Evolutionary conservation across 2,329 filamentous ascomycete species (phyloP).

Genomic region (Alternaria viburni): DNA sequence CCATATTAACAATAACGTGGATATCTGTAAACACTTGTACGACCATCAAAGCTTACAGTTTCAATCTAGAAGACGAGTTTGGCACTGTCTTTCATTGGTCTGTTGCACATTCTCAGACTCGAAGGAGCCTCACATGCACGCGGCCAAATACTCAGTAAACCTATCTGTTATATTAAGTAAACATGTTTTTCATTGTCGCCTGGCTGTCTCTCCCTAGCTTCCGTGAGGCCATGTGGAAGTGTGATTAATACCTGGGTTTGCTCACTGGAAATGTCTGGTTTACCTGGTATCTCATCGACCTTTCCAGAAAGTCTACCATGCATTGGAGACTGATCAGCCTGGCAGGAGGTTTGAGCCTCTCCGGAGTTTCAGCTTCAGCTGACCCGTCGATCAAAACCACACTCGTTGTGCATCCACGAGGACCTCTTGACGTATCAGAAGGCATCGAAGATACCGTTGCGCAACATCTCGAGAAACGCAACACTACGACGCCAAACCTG

Average conservation of each 20-base stretch:
- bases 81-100: constrained; percentile 12
- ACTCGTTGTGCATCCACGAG: constrained; percentile 2
- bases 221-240: background rate
- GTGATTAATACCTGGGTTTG: constrained; percentile 17
- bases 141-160: constrained; percentile 10
- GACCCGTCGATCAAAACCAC: constrained; percentile 12
- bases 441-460: background rate
- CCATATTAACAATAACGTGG: constrained; percentile 30
- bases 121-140: constrained; percentile 16
- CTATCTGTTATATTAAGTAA: constrained; percentile 19
- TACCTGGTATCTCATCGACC: background rate
- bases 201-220: background rate
- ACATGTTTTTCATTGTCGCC: constrained; percentile 1
- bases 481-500: constrained; percentile 22
- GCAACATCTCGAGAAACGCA: constrained; percentile 10
- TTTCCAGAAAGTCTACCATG: constrained; percentile 19
- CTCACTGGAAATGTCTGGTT: background rate
- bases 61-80: constrained; percentile 13
- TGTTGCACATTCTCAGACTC: constrained; percentile 3
- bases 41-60: constrained; percentile 12
- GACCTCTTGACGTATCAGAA: background rate
- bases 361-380: constrained; percentile 18
- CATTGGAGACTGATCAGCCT: constrained; percentile 22
- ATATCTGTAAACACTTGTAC: constrained; percentile 4
- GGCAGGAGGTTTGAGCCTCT: constrained; percentile 23